Percentiles rank a stretch among this genome's conserved stretches.
phyloP scores from a whole-genome alignment of 371 early-diverging fungal species.

The Entomophthora muscae region DNA sequence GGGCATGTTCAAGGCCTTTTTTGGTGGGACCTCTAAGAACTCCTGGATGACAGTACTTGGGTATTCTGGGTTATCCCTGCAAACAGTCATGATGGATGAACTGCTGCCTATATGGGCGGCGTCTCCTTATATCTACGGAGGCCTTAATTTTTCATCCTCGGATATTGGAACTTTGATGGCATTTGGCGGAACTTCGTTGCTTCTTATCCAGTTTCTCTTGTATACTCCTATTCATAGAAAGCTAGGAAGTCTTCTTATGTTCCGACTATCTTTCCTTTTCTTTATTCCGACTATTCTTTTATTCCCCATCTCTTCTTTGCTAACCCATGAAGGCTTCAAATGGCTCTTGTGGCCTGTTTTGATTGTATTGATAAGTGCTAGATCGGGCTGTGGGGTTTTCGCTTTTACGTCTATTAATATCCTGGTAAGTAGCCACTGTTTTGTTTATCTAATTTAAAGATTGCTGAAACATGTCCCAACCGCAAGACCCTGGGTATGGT shows the following conservation, averaged over 20 bases:
- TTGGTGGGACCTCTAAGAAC: not conserved
- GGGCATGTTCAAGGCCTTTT: no score
- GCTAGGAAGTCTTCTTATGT: slow-evolving; percentile 26
- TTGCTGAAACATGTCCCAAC: slow-evolving; percentile 8
- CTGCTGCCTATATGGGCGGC: slow-evolving; percentile 45
- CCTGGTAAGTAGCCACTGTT: slow-evolving; percentile 17
- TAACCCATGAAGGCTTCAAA: slow-evolving; percentile 6
- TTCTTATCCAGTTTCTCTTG: slow-evolving; percentile 30
- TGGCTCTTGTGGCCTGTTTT: slow-evolving; percentile 18
- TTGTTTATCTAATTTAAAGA: not conserved
- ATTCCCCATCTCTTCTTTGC: not conserved
- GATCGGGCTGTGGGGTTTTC: slow-evolving; percentile 28
- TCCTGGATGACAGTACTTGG: slow-evolving; percentile 6
- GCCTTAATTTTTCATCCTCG: slow-evolving; percentile 32
- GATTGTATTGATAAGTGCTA: slow-evolving; percentile 19
- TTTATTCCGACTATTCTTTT: slow-evolving; percentile 23
- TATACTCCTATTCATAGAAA: slow-evolving; percentile 29
- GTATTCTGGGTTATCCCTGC: slow-evolving; percentile 28
- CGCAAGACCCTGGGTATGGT: slow-evolving; percentile 36
- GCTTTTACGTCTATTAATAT: slow-evolving; percentile 41
- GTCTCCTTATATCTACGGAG: slow-evolving; percentile 28
- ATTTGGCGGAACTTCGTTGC: slow-evolving; percentile 25
- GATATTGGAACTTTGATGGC: slow-evolving; percentile 37
- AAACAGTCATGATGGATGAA: slow-evolving; percentile 56
- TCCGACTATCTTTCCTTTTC: slow-evolving; percentile 22